Evolutionary conservation across 2,329 filamentous ascomycete species (phyloP).

Genomic region (Neofusicoccum sp.): DNA sequence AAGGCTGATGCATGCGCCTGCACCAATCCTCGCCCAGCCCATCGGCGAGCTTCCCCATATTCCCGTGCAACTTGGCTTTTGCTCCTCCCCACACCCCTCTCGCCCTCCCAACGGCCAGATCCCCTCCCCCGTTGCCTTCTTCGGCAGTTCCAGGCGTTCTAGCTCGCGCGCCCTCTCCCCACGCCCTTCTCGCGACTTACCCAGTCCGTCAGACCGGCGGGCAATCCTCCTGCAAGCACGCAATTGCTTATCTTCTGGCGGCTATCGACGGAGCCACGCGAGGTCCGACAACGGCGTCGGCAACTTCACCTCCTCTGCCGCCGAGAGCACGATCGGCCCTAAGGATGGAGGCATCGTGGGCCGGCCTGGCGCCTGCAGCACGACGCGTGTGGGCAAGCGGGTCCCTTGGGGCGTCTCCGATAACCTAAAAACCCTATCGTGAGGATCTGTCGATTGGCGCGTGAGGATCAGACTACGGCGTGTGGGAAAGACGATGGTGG

Average conservation of each 20-base stretch:
- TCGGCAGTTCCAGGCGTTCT: neutral
- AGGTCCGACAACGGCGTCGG: conserved; percentile 1
- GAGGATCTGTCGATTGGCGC: neutral
- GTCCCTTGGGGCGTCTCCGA: neutral
- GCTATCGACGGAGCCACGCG: neutral
- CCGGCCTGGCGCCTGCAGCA: conserved; percentile 3
- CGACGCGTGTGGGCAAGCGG: neutral
- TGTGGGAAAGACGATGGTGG: neutral
- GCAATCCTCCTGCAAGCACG: neutral
- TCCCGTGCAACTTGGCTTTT: conserved; percentile 9
- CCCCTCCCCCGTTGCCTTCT: neutral
- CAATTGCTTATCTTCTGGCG: neutral
- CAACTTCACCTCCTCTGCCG: neutral
- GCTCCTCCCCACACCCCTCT: neutral
- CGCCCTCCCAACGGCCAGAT: neutral
- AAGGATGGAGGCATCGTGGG: neutral
- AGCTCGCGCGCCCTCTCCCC: neutral
- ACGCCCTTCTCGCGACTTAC: neutral
- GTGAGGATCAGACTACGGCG: neutral
- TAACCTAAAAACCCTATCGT: conserved; percentile 8
- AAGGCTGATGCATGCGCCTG: conserved; percentile 1
- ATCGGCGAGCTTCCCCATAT: conserved; percentile 14
- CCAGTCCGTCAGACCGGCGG: conserved; percentile 9
- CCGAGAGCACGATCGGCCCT: neutral
- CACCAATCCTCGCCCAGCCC: conserved; percentile 5